These are phyloP conservation scores for Jacaranda mimosifolia DNA, from an alignment of 257 asterid genomes.

Conservation along the genomic window DNA sequence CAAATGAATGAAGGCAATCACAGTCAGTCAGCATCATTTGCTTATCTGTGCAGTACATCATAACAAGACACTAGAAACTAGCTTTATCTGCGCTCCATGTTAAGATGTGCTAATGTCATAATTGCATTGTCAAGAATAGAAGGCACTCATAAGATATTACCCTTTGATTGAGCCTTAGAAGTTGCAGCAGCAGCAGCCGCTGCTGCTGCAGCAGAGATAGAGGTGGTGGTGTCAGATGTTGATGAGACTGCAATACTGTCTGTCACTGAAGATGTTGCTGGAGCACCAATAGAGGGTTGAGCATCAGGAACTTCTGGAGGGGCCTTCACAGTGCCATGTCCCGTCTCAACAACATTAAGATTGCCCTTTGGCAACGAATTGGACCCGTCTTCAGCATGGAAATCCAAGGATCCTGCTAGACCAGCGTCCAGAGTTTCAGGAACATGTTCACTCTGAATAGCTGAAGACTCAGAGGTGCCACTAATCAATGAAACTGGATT, in stretches of 20 bases:
- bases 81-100: not conserved
- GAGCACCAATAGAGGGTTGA: conserved; percentile 41
- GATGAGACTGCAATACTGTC: conserved; percentile 48
- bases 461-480: conserved; percentile 51
- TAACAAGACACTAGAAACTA: not conserved
- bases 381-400: conserved; percentile 44
- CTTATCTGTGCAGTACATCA: conserved; percentile 9
- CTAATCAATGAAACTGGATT: conserved; percentile 48
- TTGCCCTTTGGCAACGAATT: conserved; percentile 43
- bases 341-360: conserved; percentile 35
- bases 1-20: not conserved
- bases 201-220: conserved; percentile 32
- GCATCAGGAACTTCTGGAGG: conserved; percentile 45
- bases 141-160: conserved; percentile 45
- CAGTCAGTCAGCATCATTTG: not conserved
- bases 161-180: conserved; percentile 71
- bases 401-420: conserved; percentile 40
- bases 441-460: conserved; percentile 44
- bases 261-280: conserved; percentile 40
- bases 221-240: conserved; percentile 43
- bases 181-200: conserved; percentile 47
- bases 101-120: conserved; percentile 17
- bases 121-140: conserved; percentile 8
- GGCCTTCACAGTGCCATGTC: conserved; percentile 33
- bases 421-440: conserved; percentile 38